These are phyloP conservation scores for Jacaranda mimosifolia DNA, from an alignment of 257 asterid species.

Conservation along the genomic window DNA sequence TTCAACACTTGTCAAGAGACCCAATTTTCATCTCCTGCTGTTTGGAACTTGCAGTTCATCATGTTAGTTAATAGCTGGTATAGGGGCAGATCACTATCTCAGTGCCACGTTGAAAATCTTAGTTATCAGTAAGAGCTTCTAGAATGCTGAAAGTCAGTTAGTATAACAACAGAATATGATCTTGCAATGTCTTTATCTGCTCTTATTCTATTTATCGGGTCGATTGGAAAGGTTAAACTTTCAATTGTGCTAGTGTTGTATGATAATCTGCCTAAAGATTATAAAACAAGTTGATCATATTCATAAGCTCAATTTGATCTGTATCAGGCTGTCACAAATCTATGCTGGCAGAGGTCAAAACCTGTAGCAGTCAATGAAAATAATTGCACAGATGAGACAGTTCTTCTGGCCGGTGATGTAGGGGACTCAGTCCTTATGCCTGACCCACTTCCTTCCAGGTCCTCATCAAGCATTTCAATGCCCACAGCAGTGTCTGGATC, in stretches of 20 bases:
- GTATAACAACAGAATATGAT: neutral
- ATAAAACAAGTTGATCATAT: slow-evolving; percentile 20
- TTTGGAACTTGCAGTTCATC: neutral
- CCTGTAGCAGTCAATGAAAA: slow-evolving; percentile 70
- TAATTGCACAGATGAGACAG: slow-evolving; percentile 74
- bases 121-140: neutral
- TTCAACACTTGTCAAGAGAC: neutral
- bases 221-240: neutral
- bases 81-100: neutral
- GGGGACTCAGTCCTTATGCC: slow-evolving; percentile 98
- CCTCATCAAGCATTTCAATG: slow-evolving; percentile 67
- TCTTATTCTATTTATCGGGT: neutral
- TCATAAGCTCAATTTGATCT: slow-evolving; percentile 41
- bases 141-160: neutral
- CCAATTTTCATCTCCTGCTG: neutral
- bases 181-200: neutral
- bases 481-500: slow-evolving; percentile 65
- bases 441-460: slow-evolving; percentile 90
- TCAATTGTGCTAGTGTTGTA: neutral
- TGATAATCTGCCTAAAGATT: neutral
- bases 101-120: neutral
- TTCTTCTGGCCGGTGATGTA: slow-evolving; percentile 81
- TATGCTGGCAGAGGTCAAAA: slow-evolving; percentile 97
- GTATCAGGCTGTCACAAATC: slow-evolving; percentile 84
- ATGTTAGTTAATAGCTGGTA: neutral